Evolutionary conservation across 805 yeast species (phyloP), one percentile per base, ranked within the genome.

Genomic region (Limtongia smithiae): DNA sequence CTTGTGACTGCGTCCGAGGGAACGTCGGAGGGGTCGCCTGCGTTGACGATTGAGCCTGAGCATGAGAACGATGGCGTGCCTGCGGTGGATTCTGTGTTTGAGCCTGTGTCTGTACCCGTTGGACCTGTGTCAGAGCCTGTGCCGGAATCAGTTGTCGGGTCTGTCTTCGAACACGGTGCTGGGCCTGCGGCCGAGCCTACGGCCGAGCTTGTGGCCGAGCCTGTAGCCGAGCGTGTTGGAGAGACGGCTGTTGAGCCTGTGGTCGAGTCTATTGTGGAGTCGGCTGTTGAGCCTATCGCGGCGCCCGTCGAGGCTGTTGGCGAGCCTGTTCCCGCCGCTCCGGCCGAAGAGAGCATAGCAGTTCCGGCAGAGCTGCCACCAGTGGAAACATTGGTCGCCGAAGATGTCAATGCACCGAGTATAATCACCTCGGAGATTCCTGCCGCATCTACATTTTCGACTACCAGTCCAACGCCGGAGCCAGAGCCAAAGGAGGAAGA

Each of bases 1-100:
- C 43, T 28, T 8, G 55, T 57, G 25, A 37, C 50, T 18, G 52
- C 61, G 3, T 54, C 58, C 6, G 63, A 58, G 31, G 62, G 63
- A 11, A 68, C 8, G 17, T 7, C 12, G 24, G 22, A 20, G 39
- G 25, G 27, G 11, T 9, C 37, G 20, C 37, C 37, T 8, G 9
- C 8, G 37, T 8, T n/a, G 20, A 20, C 25, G 11, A 17, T 33
- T n/a, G n/a, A 33, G 37, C 20, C 7, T 14, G 37, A 9, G 15
- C 15, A 33, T 14, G 50, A 46, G 9, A 47, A 39, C 35, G 60
- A 51, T 14, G 36, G 24, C 38, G 34, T 14, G 6, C 18, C n/a
- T 17, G n/a, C n/a, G n/a, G 37, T 33, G 8, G 37, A 33, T 6
- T 30, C 37, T 8, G 36, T 24, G 3, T 40, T 40, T 14, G 17